Evolutionary conservation across 2,329 filamentous ascomycete genomes (phyloP).

Genomic region (Diplodia seriata): DNA sequence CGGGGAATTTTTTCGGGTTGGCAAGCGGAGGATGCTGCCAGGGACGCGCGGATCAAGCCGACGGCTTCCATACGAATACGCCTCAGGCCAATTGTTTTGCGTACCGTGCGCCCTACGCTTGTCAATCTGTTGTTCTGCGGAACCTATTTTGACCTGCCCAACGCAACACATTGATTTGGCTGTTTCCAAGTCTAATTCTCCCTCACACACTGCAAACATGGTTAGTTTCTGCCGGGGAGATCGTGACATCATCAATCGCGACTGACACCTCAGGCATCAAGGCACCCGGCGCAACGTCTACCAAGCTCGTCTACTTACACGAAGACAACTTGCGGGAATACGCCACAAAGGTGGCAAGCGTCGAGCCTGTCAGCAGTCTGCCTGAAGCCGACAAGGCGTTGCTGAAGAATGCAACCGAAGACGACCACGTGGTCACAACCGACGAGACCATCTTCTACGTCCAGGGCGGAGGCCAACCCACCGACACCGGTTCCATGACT

Average conservation of each 20-base stretch:
- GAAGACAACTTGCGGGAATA: slow-evolving; percentile 53
- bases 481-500: slow-evolving; percentile 67
- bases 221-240: neutral
- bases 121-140: neutral
- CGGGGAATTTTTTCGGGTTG: slow-evolving; percentile 1
- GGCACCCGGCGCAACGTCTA: slow-evolving; percentile 9
- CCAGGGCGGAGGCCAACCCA: slow-evolving; percentile 77
- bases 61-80: neutral
- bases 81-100: too few species aligned
- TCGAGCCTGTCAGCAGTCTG: slow-evolving; percentile 59
- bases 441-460: slow-evolving; percentile 75
- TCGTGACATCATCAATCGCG: neutral
- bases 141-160: neutral
- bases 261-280: slow-evolving; percentile 5
- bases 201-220: neutral
- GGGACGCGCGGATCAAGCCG: neutral
- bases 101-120: slow-evolving; percentile 12
- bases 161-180: neutral
- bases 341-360: slow-evolving; percentile 54
- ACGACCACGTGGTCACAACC: slow-evolving; percentile 66
- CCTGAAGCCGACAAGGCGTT: slow-evolving; percentile 61
- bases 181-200: neutral
- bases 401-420: slow-evolving; percentile 63
- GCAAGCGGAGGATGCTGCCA: neutral
- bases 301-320: slow-evolving; percentile 47